Base-by-base conservation (phyloP, 2,329 filamentous ascomycete species). In the Thielaviopsis punctulata region DNA sequence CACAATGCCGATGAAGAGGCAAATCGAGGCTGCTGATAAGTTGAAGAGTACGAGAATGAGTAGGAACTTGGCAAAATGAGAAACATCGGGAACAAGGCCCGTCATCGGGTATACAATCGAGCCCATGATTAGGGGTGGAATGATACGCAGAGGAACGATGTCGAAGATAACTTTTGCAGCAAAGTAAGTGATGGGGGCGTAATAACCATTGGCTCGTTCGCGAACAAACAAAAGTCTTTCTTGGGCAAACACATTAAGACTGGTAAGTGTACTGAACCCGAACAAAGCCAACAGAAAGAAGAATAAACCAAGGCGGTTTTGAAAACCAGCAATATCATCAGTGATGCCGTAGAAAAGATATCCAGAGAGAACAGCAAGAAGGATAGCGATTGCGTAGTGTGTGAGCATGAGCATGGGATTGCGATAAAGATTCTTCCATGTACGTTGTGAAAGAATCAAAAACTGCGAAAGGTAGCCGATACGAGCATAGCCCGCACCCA, bases 351-450 rank as follows among this genome's bases (percentile, higher is more conserved):
- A 98, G 70, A 96, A 98, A 12, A 98, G 75, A 66, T 86, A 96
- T 3, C 92, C 92, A 1, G 90, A 89, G 54, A 98, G 84, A 4
- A 96, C 90, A 1, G 89, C 92, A 5, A 98, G 76, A 0, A 96
- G 69, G 56, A 98, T 96, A 7, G 92, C 88, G 59, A 95, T 96
- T 36, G 92, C 92, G 63, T 96, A 98, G 67, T 98, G 92, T 0
- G 89, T 95, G 54, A 98, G 76, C 92, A 98, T 98, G 55, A 98
- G 72, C 77, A 96, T 89, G 1, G 92, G 92, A 64, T 98, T 95
- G 53, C 92, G 82, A 70, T 98, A 96, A 6, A 98, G 74, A 62
- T 98, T 98, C 62, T 85, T 88, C 90, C 90, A 98, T 0, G 92
- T 98, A 45, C 92, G 80, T 60, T 81, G 76, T 0, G 90, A 94